phyloP scores from a whole-genome alignment of 495 filamentous ascomycete species.

The Staphylotrichum longicolle region DNA sequence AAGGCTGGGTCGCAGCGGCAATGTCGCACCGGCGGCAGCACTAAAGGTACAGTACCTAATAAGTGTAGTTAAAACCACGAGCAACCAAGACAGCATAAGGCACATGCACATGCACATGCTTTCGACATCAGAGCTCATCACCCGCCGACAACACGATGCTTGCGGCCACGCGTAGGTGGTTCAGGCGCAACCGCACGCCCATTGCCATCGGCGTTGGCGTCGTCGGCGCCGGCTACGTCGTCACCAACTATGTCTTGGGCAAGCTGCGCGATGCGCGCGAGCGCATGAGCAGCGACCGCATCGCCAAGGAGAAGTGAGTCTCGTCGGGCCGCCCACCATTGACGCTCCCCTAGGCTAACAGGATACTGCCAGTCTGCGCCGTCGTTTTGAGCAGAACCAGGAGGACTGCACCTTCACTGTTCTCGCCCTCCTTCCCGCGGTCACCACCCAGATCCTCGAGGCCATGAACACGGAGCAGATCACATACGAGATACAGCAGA shows the following conservation, averaged over 20 bases:
- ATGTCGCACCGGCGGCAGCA: too few relatives aligned
- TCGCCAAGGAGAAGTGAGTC: constrained; percentile 90
- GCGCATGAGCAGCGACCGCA: constrained; percentile 91
- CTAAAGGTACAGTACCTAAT: too few relatives aligned
- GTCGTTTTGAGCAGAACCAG: constrained; percentile 97
- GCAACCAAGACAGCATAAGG: too few relatives aligned
- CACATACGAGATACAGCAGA: constrained; percentile 87
- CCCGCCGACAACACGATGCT: constrained; percentile 58
- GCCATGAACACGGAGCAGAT: constrained; percentile 86
- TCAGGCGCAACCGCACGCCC: constrained; percentile 85
- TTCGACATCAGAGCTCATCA: not conserved
- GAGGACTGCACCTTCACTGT: constrained; percentile 99
- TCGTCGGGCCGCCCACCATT: not conserved
- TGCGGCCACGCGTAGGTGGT: constrained; percentile 77
- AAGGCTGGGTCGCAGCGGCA: too few relatives aligned
- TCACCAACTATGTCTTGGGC: constrained; percentile 82
- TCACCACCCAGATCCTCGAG: constrained; percentile 82
- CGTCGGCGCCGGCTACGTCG: constrained; percentile 86
- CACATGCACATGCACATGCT: too few relatives aligned
- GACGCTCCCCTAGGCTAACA: constrained; percentile 9
- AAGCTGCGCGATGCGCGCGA: constrained; percentile 91
- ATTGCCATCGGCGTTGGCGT: constrained; percentile 84
- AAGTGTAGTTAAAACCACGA: too few relatives aligned
- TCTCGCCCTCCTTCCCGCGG: constrained; percentile 87
- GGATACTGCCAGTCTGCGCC: constrained; percentile 64